Percentiles rank a stretch among this genome's conserved stretches.
Evolutionary conservation across 179 eudicot genomes (phyloP).

Genomic region (Silene coronaria): DNA sequence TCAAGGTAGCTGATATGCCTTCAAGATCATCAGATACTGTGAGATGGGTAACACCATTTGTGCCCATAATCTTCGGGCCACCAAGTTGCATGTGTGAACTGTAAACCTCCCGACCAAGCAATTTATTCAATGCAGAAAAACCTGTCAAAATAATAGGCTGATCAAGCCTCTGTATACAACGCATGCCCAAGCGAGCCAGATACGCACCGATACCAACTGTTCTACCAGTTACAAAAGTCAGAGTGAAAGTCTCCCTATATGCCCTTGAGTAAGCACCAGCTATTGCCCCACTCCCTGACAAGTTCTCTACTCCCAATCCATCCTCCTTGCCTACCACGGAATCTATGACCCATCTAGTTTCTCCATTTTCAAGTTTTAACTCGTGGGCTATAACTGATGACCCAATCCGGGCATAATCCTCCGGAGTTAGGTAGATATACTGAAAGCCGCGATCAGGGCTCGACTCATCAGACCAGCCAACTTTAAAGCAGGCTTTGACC

Average conservation of each 20-base stretch:
- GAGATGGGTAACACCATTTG: constrained; percentile 91
- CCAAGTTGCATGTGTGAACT: constrained; percentile 99
- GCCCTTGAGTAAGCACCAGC: constrained; percentile 95
- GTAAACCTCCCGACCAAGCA: constrained; percentile 93
- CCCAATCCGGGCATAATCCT: constrained; percentile 55
- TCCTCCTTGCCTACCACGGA: constrained; percentile 92
- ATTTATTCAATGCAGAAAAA: constrained; percentile 85
- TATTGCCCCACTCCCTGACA: constrained; percentile 97
- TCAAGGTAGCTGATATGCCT: constrained; percentile 77
- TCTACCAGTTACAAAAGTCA: constrained; percentile 92
- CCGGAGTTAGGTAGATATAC: constrained; percentile 77
- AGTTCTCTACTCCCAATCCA: constrained; percentile 91
- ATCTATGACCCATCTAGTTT: constrained; percentile 77
- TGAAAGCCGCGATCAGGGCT: constrained; percentile 88
- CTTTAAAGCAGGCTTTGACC: constrained; percentile 85
- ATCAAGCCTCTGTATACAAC: constrained; percentile 96
- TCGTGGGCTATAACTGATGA: constrained; percentile 89
- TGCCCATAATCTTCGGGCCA: constrained; percentile 99
- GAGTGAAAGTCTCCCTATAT: constrained; percentile 83
- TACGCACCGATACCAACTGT: constrained; percentile 99
- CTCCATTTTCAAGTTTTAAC: constrained; percentile 61
- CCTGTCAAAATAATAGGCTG: constrained; percentile 96
- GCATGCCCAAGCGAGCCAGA: constrained; percentile 97
- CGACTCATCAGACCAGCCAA: constrained; percentile 94
- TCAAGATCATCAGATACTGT: constrained; percentile 94